Evolutionary conservation across 768 basidiomycete species (phyloP).

Genomic region (Phaeotremella fagi): DNA sequence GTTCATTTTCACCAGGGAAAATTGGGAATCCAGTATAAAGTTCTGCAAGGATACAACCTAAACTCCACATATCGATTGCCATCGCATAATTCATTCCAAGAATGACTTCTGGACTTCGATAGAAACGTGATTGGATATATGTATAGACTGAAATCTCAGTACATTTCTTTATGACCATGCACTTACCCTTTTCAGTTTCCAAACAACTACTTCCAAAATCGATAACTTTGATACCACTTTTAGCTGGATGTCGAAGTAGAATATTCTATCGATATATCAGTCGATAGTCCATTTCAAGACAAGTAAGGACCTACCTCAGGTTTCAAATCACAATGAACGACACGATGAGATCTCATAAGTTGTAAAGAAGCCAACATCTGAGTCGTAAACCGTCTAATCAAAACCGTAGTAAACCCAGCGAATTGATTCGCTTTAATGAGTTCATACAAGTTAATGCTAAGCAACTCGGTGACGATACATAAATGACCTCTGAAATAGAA

Average conservation of each 20-base stretch:
- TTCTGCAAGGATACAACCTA: conserved; percentile 96
- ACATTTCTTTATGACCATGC: neutral
- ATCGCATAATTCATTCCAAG: conserved; percentile 99
- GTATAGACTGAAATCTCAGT: conserved; percentile 71
- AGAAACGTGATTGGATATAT: conserved; percentile 98
- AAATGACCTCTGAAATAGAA: conserved; percentile 97
- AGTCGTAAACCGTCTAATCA: conserved; percentile 91
- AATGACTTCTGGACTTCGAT: conserved; percentile 99
- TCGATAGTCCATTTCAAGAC: neutral
- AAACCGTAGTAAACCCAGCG: conserved; percentile 89
- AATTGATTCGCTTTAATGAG: conserved; percentile 98
- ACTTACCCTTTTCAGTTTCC: conserved; percentile 92
- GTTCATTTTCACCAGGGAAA: conserved; percentile 98
- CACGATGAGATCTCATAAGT: conserved; percentile 91
- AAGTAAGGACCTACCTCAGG: conserved; percentile 68
- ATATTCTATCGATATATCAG: conserved; percentile 64
- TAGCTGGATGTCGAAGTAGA: conserved; percentile 84
- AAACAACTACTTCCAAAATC: conserved; percentile 99
- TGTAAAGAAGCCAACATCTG: conserved; percentile 91
- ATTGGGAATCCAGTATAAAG: conserved; percentile 96
- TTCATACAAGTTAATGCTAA: conserved; percentile 98
- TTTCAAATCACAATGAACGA: conserved; percentile 98
- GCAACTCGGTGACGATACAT: conserved; percentile 95
- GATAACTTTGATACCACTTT: conserved; percentile 95
- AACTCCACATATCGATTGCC: conserved; percentile 99